Base-by-base conservation (phyloP, 164 flowering plant species). In the Annona cherimola region DNA sequence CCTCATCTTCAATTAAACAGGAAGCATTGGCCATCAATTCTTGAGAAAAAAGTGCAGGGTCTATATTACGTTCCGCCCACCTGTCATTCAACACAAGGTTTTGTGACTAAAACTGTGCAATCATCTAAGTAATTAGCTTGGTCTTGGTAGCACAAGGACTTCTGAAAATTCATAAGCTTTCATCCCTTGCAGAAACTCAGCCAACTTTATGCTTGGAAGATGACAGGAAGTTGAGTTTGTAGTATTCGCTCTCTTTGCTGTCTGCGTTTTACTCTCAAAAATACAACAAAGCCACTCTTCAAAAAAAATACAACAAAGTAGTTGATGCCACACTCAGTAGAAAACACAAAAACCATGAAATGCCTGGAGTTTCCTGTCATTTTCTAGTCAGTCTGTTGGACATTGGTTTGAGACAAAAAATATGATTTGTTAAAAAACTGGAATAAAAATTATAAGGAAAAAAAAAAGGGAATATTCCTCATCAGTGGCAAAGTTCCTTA, bases 61-160 rank as follows among this genome's bases (percentile, higher is more conserved):
- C 89, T 66, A 94, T 87, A 75, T 94, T 75, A 82, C 80, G 71
- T 76, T 88, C 93, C 50, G 97, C 97, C 99, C 97, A 94, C 78
- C 98, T 94, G 79, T 68, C 61, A 76, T 74, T 18, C 66, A 68
- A 43, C 39, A 62, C 68, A 41, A 41, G 19, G 9, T 9, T 8
- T 50, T 41, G 35, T 46, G 4, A 64, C 12, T 57, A 26, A n/a
- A 39, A 39, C 42, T 63, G 43, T 8, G 12, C 16, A 39, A 12
- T 39, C 67, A 9, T 9, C 16, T 50, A 16, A 50, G 57, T 50
- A 12, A 50, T 41, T 39, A 63, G 43, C 42, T 39, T 63, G 45
- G 67, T 8, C 16, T 63, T 11, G 57, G 57, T 50, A 50, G 57
- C 57, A 9, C 57, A 9, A 50, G 4, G 57, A 16, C 9, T 50